These are phyloP conservation scores for Aspergillus aculeatinus DNA, from an alignment of 2,329 filamentous ascomycete genomes.

Conservation along the genomic window DNA sequence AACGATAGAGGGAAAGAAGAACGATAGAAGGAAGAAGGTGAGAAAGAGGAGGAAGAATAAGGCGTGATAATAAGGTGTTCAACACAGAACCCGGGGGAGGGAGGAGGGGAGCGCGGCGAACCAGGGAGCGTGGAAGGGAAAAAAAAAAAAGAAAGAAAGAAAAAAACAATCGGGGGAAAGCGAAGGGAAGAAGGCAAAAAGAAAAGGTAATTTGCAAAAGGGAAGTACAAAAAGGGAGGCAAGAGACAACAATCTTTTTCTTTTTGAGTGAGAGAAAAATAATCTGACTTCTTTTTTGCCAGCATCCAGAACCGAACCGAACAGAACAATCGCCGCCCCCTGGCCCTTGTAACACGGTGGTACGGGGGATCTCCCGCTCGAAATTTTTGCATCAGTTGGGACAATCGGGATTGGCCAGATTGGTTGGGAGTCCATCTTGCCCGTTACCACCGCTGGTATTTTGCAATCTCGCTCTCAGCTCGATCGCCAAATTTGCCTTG, in stretches of 20 bases:
- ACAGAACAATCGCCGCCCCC: neutral
- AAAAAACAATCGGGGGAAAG: constrained; percentile 5
- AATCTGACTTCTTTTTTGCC: too few relatives aligned
- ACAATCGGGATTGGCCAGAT: neutral
- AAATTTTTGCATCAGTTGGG: constrained; percentile 3
- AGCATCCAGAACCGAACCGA: constrained; percentile 1
- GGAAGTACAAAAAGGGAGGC: constrained; percentile 13
- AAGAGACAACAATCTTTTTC: neutral
- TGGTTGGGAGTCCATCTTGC: neutral
- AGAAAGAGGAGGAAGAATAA: constrained; percentile 15
- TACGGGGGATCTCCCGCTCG: constrained; percentile 8
- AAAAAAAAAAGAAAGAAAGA: constrained; percentile 15
- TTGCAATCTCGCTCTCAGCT: neutral
- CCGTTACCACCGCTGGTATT: neutral
- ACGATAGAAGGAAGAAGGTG: constrained; percentile 9
- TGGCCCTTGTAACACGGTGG: neutral
- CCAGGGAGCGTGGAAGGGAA: constrained; percentile 5
- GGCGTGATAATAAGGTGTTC: constrained; percentile 7
- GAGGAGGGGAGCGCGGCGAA: neutral
- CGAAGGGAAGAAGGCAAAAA: constrained; percentile 12
- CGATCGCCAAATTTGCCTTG: neutral
- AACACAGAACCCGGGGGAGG: constrained; percentile 11
- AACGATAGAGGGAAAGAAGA: constrained; percentile 12
- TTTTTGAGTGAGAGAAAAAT: too few relatives aligned
- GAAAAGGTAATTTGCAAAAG: neutral